Conservation (phyloP, 306 rosid species). For the Herpetospermum pedunculosum region DNA sequence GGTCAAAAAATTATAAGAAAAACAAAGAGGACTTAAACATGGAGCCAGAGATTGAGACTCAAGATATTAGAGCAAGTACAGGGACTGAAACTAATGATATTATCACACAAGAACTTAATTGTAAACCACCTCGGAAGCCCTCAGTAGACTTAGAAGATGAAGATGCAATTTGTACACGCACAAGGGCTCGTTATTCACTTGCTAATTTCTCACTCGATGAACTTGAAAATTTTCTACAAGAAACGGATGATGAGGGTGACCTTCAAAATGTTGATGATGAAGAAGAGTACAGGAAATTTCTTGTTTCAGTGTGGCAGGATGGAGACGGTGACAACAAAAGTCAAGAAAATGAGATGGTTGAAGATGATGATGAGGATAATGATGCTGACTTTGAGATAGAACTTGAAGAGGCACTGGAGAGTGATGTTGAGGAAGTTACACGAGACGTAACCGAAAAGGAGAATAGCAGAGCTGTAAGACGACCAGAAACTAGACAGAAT, state of each 20-base stretch:
- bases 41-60: slow-evolving; percentile 23
- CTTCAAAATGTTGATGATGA: slow-evolving; percentile 78
- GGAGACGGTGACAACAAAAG: slow-evolving; percentile 41
- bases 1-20: slow-evolving; percentile 8
- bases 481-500: slow-evolving; percentile 84
- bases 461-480: slow-evolving; percentile 45
- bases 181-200: slow-evolving; percentile 90
- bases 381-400: slow-evolving; percentile 96
- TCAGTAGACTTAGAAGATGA: slow-evolving; percentile 36
- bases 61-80: slow-evolving; percentile 21
- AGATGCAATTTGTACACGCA: slow-evolving; percentile 75
- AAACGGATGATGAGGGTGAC: slow-evolving; percentile 90
- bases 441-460: slow-evolving; percentile 22
- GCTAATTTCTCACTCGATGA: slow-evolving; percentile 85
- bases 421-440: slow-evolving; percentile 55
- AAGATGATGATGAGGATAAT: slow-evolving; percentile 83
- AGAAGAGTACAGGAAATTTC: slow-evolving; percentile 88
- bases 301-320: slow-evolving; percentile 65
- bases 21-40: slow-evolving; percentile 15
- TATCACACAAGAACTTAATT: neutral
- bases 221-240: slow-evolving; percentile 93
- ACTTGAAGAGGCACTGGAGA: slow-evolving; percentile 88
- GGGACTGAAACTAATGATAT: slow-evolving; percentile 10
- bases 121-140: slow-evolving; percentile 13
- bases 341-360: slow-evolving; percentile 54